Percentiles rank a stretch among this genome's conserved stretches.
These are phyloP conservation scores for Yamadazyma sp. DNA, from an alignment of 1,139 yeast species.

Conservation along the genomic window DNA sequence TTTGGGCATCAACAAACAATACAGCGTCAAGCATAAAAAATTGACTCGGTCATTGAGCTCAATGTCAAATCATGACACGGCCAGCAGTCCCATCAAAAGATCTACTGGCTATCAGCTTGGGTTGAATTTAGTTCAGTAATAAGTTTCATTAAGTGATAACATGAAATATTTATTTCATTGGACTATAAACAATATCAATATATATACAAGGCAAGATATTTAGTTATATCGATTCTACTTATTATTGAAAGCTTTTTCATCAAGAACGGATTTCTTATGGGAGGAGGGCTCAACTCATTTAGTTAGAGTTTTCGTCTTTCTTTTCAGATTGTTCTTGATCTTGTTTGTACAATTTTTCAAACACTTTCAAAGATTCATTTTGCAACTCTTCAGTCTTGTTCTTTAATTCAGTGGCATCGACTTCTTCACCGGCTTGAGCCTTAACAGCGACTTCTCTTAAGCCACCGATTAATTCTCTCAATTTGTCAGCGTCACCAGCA, in stretches of 20 bases:
- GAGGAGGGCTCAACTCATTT: slow-evolving; percentile 5
- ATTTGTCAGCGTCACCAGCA: slow-evolving; percentile 82
- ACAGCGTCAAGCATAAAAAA: slow-evolving; percentile 19
- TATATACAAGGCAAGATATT: slow-evolving; percentile 14
- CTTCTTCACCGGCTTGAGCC: slow-evolving; percentile 92
- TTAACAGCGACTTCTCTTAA: slow-evolving; percentile 90
- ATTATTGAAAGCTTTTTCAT: background rate
- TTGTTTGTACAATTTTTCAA: slow-evolving; percentile 90
- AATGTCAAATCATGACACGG: slow-evolving; percentile 13
- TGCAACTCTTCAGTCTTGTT: slow-evolving; percentile 93
- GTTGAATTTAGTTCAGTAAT: slow-evolving; percentile 13
- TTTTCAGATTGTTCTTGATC: slow-evolving; percentile 40
- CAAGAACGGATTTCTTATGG: no score
- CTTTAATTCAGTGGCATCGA: slow-evolving; percentile 81
- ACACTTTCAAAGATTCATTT: slow-evolving; percentile 86
- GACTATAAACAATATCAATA: slow-evolving; percentile 17
- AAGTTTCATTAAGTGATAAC: background rate
- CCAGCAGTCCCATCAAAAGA: slow-evolving; percentile 20
- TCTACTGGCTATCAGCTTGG: slow-evolving; percentile 19
- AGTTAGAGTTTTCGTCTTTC: slow-evolving; percentile 18
- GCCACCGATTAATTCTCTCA: slow-evolving; percentile 70
- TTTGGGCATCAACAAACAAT: slow-evolving; percentile 20
- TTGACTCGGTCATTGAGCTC: slow-evolving; percentile 15
- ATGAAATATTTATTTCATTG: slow-evolving; percentile 2
- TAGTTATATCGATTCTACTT: slow-evolving; percentile 3